Evolutionary conservation across 805 yeast species (phyloP).

Genomic region (Teunomyces stri): DNA sequence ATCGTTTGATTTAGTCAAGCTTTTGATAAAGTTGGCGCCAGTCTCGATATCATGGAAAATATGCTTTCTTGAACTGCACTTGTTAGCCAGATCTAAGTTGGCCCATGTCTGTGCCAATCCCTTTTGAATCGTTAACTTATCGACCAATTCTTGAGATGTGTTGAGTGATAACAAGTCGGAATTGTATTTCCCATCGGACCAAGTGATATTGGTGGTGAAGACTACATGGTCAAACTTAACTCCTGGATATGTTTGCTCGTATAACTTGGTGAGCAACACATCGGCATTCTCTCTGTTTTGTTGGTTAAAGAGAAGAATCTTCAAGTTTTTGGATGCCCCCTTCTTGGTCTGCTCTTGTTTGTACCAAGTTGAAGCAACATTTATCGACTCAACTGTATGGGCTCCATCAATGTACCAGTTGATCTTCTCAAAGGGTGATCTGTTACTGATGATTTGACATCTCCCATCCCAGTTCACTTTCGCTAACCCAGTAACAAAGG

Average conservation of each 20-base stretch:
- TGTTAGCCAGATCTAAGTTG: conserved; percentile 38
- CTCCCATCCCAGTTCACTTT: conserved; percentile 91
- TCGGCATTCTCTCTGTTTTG: conserved; percentile 83
- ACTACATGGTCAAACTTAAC: conserved; percentile 69
- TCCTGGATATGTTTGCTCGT: conserved; percentile 32
- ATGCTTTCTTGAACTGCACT: conserved; percentile 35
- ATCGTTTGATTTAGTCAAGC: conserved; percentile 36
- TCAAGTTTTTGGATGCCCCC: conserved; percentile 27
- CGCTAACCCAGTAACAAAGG: conserved; percentile 58
- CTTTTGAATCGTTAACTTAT: conserved; percentile 77
- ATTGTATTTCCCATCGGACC: conserved; percentile 77
- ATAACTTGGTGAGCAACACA: conserved; percentile 55
- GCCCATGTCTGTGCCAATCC: conserved; percentile 70
- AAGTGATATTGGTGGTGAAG: conserved; percentile 90
- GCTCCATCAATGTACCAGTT: conserved; percentile 96
- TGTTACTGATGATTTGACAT: conserved; percentile 67
- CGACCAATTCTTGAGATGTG: conserved; percentile 74
- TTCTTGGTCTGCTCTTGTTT: conserved; percentile 16
- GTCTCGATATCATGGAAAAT: conserved; percentile 76
- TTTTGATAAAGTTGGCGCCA: conserved; percentile 54
- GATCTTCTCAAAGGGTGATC: conserved; percentile 38
- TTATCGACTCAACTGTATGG: conserved; percentile 85
- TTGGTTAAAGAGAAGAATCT: conserved; percentile 82
- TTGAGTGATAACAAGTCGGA: conserved; percentile 84
- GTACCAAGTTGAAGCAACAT: conserved; percentile 84